Base-by-base conservation (phyloP, 305 asterid species). In the Vinca major region DNA sequence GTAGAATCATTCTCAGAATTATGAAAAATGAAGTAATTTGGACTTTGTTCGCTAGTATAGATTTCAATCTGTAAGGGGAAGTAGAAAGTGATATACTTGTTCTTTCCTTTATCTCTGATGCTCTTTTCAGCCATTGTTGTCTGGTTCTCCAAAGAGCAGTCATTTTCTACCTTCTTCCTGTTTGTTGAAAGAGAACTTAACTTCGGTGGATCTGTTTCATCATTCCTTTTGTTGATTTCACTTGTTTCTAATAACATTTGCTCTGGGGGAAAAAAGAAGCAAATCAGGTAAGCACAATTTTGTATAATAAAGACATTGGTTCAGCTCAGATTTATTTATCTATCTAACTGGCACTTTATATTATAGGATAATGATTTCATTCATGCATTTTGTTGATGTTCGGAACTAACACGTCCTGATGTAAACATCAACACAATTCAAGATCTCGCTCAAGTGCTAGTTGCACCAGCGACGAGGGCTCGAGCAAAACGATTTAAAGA, bases 151-250 rank as follows among this genome's bases (percentile, higher is more conserved):
- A 64, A 5, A 12, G 57, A 11, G 56, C 39, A 4, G 20, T 3
- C 14, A 13, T 8, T 14, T 65, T 21, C 56, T 39, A 65, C 21
- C 47, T 26, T 40, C 11, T 13, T 12, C 17, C n/a, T 26, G 44
- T 57, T 52, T 13, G 58, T 17, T 26, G 44, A 12, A 49, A 19
- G 44, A 26, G 43, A 47, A 65, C 69, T 21, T 48, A 48, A 51
- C 17, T 33, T 48, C 14, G 21, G 14, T 13, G 41, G 65, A 64
- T 43, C 52, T 9, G 49, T 55, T 33, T 20, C 41, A 20, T 20
- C 44, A 52, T 14, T 52, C 71, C 41, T 40, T 67, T 67, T 67
- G 61, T 20, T 55, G 44, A 19, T 12, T 13, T 44, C 63, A 43
- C 65, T 68, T 2, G 11, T 14, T 68, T 45, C 44, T 3, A 17